phyloP scores from a whole-genome alignment of 1,284 basidiomycete genomes.

The Schizophyllum amplum region DNA sequence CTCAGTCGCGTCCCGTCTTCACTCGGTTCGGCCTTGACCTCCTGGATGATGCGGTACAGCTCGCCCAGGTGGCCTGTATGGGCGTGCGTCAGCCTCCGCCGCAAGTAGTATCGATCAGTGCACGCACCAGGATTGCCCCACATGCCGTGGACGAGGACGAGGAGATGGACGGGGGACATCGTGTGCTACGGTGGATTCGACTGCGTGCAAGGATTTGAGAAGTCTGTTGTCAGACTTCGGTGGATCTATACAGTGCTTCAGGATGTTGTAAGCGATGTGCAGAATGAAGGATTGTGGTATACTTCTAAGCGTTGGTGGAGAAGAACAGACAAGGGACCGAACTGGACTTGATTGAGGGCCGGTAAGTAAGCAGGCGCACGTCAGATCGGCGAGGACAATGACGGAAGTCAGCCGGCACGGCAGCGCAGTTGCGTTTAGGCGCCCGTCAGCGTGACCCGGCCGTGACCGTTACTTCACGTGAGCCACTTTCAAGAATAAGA shows the following conservation, averaged over 20 bases:
- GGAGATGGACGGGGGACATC: slow-evolving; percentile 35
- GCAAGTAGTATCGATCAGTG: slow-evolving; percentile 24
- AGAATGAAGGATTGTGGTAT: too few relatives aligned
- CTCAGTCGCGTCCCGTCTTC: slow-evolving; percentile 30
- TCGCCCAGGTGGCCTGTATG: slow-evolving; percentile 26
- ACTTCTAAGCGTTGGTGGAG: too few relatives aligned
- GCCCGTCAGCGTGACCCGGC: too few relatives aligned
- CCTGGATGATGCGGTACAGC: slow-evolving; percentile 26
- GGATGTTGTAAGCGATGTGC: too few relatives aligned
- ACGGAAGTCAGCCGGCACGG: background rate
- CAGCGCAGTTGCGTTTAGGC: too few relatives aligned
- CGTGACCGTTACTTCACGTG: too few relatives aligned
- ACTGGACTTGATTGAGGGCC: too few relatives aligned
- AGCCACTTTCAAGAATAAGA: too few relatives aligned
- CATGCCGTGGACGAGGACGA: slow-evolving; percentile 77
- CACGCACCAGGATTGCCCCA: slow-evolving; percentile 69
- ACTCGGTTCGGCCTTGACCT: slow-evolving; percentile 20
- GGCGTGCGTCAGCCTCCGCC: background rate
- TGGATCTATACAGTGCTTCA: too few relatives aligned
- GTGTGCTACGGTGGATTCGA: background rate
- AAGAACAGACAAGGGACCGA: background rate
- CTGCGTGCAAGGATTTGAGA: background rate
- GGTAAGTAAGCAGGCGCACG: too few relatives aligned
- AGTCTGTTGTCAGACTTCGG: too few relatives aligned
- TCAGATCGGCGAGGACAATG: background rate